Base-by-base conservation (phyloP, 2,329 filamentous ascomycete genomes). In the Nemania serpens region DNA sequence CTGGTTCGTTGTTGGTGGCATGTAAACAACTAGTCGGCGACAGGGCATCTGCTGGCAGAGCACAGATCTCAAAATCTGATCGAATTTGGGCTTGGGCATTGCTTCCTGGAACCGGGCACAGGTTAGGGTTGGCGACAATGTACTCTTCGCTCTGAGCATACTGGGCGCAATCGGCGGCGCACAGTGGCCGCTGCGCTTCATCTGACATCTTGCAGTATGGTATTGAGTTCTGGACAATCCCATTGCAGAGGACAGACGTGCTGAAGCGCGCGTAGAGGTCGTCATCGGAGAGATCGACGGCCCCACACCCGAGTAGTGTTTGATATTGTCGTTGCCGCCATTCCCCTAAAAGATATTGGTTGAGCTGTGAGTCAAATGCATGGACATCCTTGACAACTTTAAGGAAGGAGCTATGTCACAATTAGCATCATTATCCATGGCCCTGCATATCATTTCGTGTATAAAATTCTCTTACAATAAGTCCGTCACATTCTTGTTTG, bases 221-320 rank as follows among this genome's bases (percentile, higher is more conserved):
- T 69, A 89, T 87, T 5, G 95, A 98, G 73, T 92, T 93, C 76
- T 99, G 95, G 52, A 99, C 86, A 72, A 99, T 90, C 66, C 91
- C 85, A 81, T 96, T 98, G 83, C 95, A 99, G 66, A 99, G 84
- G 65, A 96, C 89, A 63, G 91, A 95, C 48, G 88, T 95, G 5
- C 94, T 96, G 77, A 94, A 99, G 69, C 95, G 89, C 50, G 95
- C 94, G 77, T 99, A 99, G 71, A 93, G 85, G 70, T 90, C 84
- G 68, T 86, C 89, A 3, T 96, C 91, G 58, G 86, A 86, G 58
- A 93, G 83, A 71, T 95, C 86, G 70, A 97, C 81, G 64, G 85
- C 84, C 49, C 84, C 82, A 75, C 95, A 99, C 58, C 94, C 94
- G 66, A 99, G 84, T 49, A 92, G 81, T 55, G 84, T 81, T 74